Conservation (phyloP, 805 yeast genomes). For the Wickerhamiella nectarea region DNA sequence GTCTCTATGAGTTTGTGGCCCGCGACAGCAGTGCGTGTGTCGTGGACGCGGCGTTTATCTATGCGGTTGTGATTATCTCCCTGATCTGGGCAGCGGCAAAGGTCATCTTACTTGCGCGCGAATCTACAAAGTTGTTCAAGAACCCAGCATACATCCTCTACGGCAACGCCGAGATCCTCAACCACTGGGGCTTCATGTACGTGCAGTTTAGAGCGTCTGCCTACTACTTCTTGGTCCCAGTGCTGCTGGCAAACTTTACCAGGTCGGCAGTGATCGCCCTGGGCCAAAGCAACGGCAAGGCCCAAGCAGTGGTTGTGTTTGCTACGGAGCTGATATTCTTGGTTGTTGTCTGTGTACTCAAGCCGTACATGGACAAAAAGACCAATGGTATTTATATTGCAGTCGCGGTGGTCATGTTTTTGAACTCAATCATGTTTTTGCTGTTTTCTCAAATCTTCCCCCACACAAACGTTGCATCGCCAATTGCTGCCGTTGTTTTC, state of each 20-base stretch:
- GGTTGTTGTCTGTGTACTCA: conserved; percentile 46
- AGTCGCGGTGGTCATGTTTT: conserved; percentile 61
- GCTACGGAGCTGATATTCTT: conserved; percentile 62
- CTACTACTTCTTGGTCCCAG: conserved; percentile 66
- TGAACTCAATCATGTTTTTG: conserved; percentile 76
- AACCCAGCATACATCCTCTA: conserved; percentile 86
- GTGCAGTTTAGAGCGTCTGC: conserved; percentile 80
- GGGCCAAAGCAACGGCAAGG: conserved; percentile 66
- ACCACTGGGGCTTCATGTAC: conserved; percentile 83
- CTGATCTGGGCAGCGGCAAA: conserved; percentile 59
- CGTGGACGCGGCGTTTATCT: conserved; percentile 62
- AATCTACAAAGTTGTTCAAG: conserved; percentile 56
- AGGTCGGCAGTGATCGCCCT: conserved; percentile 80
- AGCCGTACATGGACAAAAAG: conserved; percentile 90
- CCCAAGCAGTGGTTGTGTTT: conserved; percentile 66
- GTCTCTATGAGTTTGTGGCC: conserved; percentile 80
- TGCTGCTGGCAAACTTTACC: conserved; percentile 50
- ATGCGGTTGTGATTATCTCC: conserved; percentile 43
- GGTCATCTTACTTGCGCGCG: conserved; percentile 61
- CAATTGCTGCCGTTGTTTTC: conserved; percentile 81
- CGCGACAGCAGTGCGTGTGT: conserved; percentile 74
- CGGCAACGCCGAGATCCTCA: conserved; percentile 68
- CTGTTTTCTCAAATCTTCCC: conserved; percentile 72
- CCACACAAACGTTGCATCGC: conserved; percentile 78
- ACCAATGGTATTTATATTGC: conserved; percentile 88